phyloP scores from a whole-genome alignment of 768 basidiomycete genomes.

The Porphyrellus cyaneotinctus region DNA sequence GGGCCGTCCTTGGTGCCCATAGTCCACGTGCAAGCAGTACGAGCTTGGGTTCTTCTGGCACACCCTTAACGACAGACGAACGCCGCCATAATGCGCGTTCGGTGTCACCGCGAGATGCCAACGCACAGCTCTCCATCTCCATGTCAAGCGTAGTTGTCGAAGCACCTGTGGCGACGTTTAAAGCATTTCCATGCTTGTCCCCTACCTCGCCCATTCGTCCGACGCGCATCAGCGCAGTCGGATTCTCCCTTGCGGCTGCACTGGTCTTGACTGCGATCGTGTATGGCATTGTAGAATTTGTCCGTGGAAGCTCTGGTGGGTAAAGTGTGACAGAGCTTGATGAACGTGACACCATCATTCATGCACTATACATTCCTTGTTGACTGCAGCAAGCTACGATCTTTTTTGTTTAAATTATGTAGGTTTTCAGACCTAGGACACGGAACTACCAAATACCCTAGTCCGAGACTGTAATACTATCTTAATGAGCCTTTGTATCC shows the following conservation, averaged over 20 bases:
- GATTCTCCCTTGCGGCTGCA: not conserved
- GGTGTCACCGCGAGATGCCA: not conserved
- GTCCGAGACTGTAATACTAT: too few relatives aligned
- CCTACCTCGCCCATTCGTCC: constrained; percentile 3
- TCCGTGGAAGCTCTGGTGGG: not conserved
- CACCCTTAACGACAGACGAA: not conserved
- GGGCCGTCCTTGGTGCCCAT: constrained; percentile 2
- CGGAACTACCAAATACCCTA: too few relatives aligned
- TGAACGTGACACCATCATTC: too few relatives aligned
- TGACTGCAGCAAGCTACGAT: too few relatives aligned
- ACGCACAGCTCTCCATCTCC: constrained; percentile 4
- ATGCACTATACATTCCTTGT: too few relatives aligned
- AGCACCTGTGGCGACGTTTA: constrained; percentile 1
- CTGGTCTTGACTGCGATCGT: constrained; percentile 18
- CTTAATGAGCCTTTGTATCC: too few relatives aligned
- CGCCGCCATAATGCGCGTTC: not conserved
- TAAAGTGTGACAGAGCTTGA: too few relatives aligned
- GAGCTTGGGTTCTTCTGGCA: not conserved
- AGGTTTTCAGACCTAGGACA: too few relatives aligned
- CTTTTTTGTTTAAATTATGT: too few relatives aligned
- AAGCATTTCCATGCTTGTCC: constrained; percentile 14
- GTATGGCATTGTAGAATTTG: constrained; percentile 12
- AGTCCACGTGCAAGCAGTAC: constrained; percentile 5
- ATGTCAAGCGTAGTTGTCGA: not conserved
- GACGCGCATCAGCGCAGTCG: constrained; percentile 11